Evolutionary conservation across 2,329 filamentous ascomycete genomes (phyloP).

Genomic region (Ceratocystis huliohia): DNA sequence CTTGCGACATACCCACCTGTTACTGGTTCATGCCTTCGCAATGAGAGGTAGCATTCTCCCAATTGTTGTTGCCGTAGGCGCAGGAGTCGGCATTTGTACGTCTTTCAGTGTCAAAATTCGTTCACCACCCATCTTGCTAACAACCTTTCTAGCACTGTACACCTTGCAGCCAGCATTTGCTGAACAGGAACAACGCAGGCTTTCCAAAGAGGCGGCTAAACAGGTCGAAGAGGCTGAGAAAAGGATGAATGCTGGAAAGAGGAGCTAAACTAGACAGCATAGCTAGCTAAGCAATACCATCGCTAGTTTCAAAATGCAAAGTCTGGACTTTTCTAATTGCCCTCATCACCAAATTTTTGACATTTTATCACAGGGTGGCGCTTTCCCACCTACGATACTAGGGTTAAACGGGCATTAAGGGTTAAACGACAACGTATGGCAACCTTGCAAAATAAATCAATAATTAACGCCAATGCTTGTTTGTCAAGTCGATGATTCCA

Average conservation of each 20-base stretch:
- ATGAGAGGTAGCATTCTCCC: slow-evolving; percentile 20
- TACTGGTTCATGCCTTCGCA: background rate
- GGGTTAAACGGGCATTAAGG: too few relatives aligned
- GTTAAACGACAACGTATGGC: too few relatives aligned
- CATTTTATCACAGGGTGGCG: too few relatives aligned
- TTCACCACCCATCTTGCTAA: background rate
- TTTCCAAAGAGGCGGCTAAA: slow-evolving; percentile 9
- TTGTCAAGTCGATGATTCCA: too few relatives aligned
- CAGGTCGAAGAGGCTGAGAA: slow-evolving; percentile 19
- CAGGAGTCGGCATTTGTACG: slow-evolving; percentile 20
- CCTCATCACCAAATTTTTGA: too few relatives aligned
- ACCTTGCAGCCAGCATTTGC: slow-evolving; percentile 19
- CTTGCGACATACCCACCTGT: background rate
- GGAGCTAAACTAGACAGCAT: background rate
- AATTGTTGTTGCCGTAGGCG: slow-evolving; percentile 17
- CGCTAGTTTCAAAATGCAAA: too few relatives aligned
- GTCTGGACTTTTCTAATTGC: too few relatives aligned
- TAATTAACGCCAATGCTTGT: too few relatives aligned
- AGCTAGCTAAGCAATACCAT: background rate
- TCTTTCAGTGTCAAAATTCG: background rate
- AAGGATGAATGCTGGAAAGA: slow-evolving; percentile 3
- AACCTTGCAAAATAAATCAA: too few relatives aligned
- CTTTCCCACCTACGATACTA: too few relatives aligned
- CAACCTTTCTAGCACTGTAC: slow-evolving; percentile 14
- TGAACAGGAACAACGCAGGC: slow-evolving; percentile 15